phyloP scores from a whole-genome alignment of 1,284 basidiomycete species.

The Moesziomyces sp. region DNA sequence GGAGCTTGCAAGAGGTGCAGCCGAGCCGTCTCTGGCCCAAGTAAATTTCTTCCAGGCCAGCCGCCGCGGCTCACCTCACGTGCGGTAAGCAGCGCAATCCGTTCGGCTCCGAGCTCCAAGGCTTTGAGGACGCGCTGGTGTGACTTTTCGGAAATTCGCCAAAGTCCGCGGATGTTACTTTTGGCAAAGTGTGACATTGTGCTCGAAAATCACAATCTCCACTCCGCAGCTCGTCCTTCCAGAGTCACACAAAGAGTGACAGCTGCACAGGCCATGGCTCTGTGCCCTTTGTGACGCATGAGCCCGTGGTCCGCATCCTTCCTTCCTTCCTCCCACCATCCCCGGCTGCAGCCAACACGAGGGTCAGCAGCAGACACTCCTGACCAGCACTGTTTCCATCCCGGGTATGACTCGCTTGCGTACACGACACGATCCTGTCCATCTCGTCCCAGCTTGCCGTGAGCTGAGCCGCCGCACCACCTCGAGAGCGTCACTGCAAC shows the following conservation, averaged over 20 bases:
- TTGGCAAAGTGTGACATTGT: slow-evolving; percentile 9
- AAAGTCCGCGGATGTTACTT: slow-evolving; percentile 22
- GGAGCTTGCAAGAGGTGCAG: neutral
- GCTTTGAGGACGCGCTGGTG: slow-evolving; percentile 6
- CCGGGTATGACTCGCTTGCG: too few species aligned
- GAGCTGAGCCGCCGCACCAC: too few species aligned
- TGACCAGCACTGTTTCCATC: too few species aligned
- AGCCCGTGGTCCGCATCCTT: too few species aligned
- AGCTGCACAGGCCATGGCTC: too few species aligned
- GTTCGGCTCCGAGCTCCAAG: slow-evolving; percentile 11
- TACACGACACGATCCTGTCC: too few species aligned
- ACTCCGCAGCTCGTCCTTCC: slow-evolving; percentile 13
- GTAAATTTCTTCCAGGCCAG: slow-evolving; percentile 19
- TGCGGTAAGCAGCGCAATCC: slow-evolving; percentile 16
- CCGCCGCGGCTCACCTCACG: slow-evolving; percentile 11
- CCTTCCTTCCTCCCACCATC: too few species aligned
- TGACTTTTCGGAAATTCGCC: slow-evolving; percentile 1
- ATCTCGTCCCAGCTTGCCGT: too few species aligned
- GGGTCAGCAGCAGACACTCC: too few species aligned
- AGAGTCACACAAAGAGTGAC: slow-evolving; percentile 1
- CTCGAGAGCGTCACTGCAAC: too few species aligned
- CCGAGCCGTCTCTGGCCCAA: neutral
- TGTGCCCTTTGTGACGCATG: too few species aligned
- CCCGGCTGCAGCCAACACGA: too few species aligned
- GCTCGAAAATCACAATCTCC: neutral